phyloP scores from a whole-genome alignment of 148 eudicot species.

The Dianthus caryophyllus region DNA sequence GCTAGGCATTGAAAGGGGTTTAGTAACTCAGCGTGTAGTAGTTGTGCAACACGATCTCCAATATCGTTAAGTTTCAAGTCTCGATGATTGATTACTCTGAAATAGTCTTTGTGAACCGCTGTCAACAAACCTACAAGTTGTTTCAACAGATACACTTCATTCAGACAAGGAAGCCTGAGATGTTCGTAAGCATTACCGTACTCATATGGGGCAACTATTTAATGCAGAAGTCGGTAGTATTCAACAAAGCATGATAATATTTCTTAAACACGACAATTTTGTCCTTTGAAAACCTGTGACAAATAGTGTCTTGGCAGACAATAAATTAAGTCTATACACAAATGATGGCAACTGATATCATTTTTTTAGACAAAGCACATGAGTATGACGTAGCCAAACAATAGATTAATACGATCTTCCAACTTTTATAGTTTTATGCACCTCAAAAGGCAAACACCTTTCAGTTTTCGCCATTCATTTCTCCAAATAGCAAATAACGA shows the following conservation, averaged over 20 bases:
- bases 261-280: conserved; percentile 13
- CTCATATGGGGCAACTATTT: conserved; percentile 5
- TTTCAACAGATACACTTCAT: conserved; percentile 15
- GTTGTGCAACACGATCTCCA: conserved; percentile 98
- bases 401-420: conserved; percentile 1
- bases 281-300: conserved; percentile 3
- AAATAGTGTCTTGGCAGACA: conserved; percentile 4
- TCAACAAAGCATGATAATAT: background rate
- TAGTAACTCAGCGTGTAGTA: conserved; percentile 76
- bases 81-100: conserved; percentile 63
- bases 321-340: conserved; percentile 9
- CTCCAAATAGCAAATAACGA: background rate
- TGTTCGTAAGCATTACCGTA: conserved; percentile 7
- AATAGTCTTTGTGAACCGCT: conserved; percentile 89
- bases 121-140: conserved; percentile 67
- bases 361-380: conserved; percentile 17
- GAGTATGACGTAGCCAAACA: conserved; percentile 20
- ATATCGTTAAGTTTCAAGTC: conserved; percentile 74
- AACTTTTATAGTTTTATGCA: conserved; percentile 2
- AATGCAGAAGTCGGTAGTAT: background rate
- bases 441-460: conserved; percentile 6
- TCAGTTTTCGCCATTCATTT: background rate
- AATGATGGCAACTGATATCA: conserved; percentile 20
- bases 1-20: conserved; percentile 53
- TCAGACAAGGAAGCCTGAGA: conserved; percentile 7